Evolutionary conservation across 2,329 filamentous ascomycete genomes (phyloP), one percentile per base, ranked within the genome.

Genomic region (Cytospora piceae): DNA sequence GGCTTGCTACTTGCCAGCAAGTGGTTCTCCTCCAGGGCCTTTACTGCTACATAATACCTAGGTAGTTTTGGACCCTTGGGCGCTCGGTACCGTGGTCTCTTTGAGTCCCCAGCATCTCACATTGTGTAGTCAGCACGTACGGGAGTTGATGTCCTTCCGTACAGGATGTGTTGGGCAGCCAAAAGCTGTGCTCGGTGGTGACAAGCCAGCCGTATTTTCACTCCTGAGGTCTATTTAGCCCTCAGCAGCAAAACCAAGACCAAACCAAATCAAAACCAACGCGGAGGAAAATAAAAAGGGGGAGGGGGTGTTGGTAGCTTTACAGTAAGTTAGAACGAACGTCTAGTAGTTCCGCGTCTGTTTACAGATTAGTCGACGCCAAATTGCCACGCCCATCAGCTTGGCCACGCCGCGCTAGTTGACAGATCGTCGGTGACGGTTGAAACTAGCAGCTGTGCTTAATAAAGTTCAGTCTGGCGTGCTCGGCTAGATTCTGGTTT

Each of bases 171-270:
- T 57, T 22, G 27, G 53, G 27, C 27, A 52, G 29, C 22, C 39
- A 31, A 29, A 24, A 46, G 53, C 61, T 63, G 53, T 57, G 27
- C 53, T 55, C 39, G 61, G 32, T 39, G 53, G 22, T 39, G 42
- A 63, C 29, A 57, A 52, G 61, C 42, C 53, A 42, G 61, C 22
- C 53, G 17, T 42, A 27, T 53, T 62, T 56, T 54, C 37, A 39
- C 42, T 27, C 31, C 39, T 27, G 17, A 31, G 42, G 52, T 29
- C 12, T 37, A 37, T n/a, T 32, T 63, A 39, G 42, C 46, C 24
- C n/a, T 24, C n/a, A 24, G 8, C n/a, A 49, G n/a, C n/a, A 49
- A 49, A 24, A 24, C 9, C n/a, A 24, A 49, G 17, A 42, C 2
- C 39, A 42, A 24, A n/a, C 7, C 17, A 46, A 24, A 49, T 22